Evolutionary conservation across 73 alveolate species (phyloP).

Genomic region (Symbiodinium natans): DNA sequence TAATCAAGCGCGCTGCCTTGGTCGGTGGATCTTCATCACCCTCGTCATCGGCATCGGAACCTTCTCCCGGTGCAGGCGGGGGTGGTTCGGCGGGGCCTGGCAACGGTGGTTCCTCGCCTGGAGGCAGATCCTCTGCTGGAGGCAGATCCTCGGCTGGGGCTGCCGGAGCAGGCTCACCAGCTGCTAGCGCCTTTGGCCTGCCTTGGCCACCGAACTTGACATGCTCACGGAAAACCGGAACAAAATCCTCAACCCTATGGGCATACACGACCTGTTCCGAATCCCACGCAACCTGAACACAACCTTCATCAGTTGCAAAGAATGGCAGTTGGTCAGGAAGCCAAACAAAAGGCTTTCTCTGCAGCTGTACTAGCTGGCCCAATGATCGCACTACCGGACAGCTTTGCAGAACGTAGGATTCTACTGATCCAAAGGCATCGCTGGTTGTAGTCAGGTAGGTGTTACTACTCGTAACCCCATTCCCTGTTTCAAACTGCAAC

Average conservation of each 20-base stretch:
- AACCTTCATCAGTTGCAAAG: background rate
- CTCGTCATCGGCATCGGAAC: background rate
- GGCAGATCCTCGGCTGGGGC: background rate
- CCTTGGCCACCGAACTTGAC: background rate
- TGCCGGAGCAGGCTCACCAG: background rate
- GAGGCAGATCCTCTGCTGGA: background rate
- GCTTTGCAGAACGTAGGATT: background rate
- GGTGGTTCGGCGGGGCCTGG: too few relatives aligned
- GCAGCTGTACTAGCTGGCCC: background rate
- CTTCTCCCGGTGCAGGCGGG: background rate
- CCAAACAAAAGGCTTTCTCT: background rate
- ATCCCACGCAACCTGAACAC: background rate
- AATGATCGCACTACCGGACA: slow-evolving; percentile 29
- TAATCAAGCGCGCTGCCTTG: background rate
- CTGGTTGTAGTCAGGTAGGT: background rate
- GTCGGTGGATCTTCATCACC: background rate
- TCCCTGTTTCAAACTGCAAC: too few relatives aligned
- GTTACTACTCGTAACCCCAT: too few relatives aligned
- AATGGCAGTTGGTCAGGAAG: background rate
- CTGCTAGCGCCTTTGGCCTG: background rate
- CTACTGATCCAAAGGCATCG: background rate
- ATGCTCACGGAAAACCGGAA: background rate
- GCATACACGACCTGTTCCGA: background rate
- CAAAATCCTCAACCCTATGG: background rate
- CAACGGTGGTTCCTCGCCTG: too few relatives aligned